Evolutionary conservation across 2,329 filamentous ascomycete species (phyloP).

Genomic region (Fusarium buharicum): DNA sequence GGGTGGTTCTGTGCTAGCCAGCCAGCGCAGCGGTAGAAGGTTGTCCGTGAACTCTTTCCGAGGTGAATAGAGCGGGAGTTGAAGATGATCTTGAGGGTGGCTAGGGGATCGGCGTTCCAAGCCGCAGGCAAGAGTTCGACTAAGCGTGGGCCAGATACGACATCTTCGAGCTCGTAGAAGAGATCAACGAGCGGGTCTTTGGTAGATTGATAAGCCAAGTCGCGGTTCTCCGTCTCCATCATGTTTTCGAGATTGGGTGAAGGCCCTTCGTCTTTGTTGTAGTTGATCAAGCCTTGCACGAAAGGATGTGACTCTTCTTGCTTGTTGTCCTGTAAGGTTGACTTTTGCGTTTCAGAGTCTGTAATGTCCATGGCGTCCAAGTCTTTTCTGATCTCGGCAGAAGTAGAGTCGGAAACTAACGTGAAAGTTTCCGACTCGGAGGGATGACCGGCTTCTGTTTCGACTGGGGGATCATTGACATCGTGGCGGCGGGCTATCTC

Average conservation of each 20-base stretch:
- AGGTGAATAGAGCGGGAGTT: constrained; percentile 70
- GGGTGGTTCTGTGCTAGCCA: constrained; percentile 68
- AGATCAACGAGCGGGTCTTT: constrained; percentile 61
- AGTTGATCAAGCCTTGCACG: constrained; percentile 49
- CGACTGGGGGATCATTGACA: constrained; percentile 9
- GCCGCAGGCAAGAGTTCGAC: constrained; percentile 57
- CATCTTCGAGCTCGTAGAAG: constrained; percentile 62
- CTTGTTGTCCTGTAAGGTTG: constrained; percentile 1
- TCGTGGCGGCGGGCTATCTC: constrained; percentile 40
- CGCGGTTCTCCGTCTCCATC: constrained; percentile 64
- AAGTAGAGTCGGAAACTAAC: constrained; percentile 42
- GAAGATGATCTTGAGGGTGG: constrained; percentile 69
- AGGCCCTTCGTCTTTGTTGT: constrained; percentile 20
- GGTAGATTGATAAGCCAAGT: constrained; percentile 60
- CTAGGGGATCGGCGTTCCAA: constrained; percentile 60
- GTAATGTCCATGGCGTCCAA: constrained; percentile 29
- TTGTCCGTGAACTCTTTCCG: constrained; percentile 61
- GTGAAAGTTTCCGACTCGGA: constrained; percentile 44
- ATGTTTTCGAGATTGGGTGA: constrained; percentile 51
- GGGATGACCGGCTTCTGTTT: constrained; percentile 14
- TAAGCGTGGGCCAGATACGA: constrained; percentile 52
- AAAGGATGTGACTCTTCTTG: constrained; percentile 44
- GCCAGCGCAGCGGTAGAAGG: constrained; percentile 64
- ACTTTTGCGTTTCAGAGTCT: background rate
- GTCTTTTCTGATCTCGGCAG: constrained; percentile 39